Percentiles rank a stretch among this genome's conserved stretches.
These are phyloP conservation scores for Haberlea rhodopensis DNA, from an alignment of 257 asterid species.

Conservation along the genomic window DNA sequence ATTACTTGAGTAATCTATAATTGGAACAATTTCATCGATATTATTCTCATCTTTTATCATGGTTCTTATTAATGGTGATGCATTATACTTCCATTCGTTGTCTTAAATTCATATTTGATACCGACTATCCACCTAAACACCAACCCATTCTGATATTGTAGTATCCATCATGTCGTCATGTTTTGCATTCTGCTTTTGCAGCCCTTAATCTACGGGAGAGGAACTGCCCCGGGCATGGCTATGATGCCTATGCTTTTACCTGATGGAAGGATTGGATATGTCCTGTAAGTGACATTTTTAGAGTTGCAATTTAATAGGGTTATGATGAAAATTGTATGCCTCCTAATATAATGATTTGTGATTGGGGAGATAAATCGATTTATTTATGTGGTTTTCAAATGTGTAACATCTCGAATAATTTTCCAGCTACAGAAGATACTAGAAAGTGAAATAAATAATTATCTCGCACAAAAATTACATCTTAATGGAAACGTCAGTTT, in stretches of 20 bases:
- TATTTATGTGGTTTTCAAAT: no score
- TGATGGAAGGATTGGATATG: constrained; percentile 99
- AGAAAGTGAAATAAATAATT: background rate
- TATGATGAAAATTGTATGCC: background rate
- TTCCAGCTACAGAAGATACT: background rate
- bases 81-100: background rate
- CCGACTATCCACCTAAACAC: no score
- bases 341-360: background rate
- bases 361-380: background rate
- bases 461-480: background rate
- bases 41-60: background rate
- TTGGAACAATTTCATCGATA: background rate
- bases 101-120: background rate
- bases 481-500: background rate
- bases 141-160: background rate
- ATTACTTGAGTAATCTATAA: background rate
- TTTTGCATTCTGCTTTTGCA: constrained; percentile 33
- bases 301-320: constrained; percentile 4
- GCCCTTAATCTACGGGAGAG: constrained; percentile 83
- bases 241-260: constrained; percentile 99
- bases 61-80: background rate
- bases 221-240: constrained; percentile 88
- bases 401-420: no score
- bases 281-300: constrained; percentile 62
- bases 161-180: constrained; percentile 20